These are phyloP conservation scores for Pseudozyma flocculosa DNA, from an alignment of 1,284 basidiomycete genomes.

Conservation along the genomic window DNA sequence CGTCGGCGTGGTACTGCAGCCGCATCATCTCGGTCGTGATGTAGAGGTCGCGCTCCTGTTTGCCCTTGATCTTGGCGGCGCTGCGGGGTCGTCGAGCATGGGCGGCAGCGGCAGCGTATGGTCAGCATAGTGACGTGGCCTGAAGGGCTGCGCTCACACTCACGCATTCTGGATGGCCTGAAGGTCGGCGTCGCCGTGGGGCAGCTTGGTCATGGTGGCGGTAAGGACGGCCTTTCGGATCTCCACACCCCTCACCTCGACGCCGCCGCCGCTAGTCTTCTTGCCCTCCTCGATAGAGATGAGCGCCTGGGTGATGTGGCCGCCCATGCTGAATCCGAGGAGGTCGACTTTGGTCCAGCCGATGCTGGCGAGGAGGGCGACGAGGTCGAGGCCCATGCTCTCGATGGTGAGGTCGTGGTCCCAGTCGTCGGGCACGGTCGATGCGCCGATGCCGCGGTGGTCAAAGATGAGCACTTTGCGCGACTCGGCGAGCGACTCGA, in stretches of 20 bases:
- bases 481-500: conserved; percentile 22
- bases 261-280: conserved; percentile 3
- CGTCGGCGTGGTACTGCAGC: conserved; percentile 44
- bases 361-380: conserved; percentile 32
- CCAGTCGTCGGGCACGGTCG: conserved; percentile 28
- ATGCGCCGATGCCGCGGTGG: conserved; percentile 50
- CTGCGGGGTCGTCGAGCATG: conserved; percentile 3
- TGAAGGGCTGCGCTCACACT: conserved; percentile 8
- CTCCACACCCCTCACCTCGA: conserved; percentile 18
- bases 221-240: conserved; percentile 40
- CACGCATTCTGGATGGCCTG: conserved; percentile 12
- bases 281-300: conserved; percentile 22
- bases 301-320: conserved; percentile 46
- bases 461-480: conserved; percentile 47
- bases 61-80: conserved; percentile 11
- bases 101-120: too few species aligned
- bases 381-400: conserved; percentile 43
- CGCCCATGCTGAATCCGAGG: conserved; percentile 55
- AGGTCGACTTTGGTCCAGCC: conserved; percentile 29
- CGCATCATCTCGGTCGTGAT: conserved; percentile 35
- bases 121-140: too few species aligned
- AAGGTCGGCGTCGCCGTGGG: conserved; percentile 34
- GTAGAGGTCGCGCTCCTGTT: conserved; percentile 21
- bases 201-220: conserved; percentile 52
- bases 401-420: conserved; percentile 40